These are phyloP conservation scores for Knufia fluminis DNA, from an alignment of 2,329 filamentous ascomycete genomes.

Conservation along the genomic window DNA sequence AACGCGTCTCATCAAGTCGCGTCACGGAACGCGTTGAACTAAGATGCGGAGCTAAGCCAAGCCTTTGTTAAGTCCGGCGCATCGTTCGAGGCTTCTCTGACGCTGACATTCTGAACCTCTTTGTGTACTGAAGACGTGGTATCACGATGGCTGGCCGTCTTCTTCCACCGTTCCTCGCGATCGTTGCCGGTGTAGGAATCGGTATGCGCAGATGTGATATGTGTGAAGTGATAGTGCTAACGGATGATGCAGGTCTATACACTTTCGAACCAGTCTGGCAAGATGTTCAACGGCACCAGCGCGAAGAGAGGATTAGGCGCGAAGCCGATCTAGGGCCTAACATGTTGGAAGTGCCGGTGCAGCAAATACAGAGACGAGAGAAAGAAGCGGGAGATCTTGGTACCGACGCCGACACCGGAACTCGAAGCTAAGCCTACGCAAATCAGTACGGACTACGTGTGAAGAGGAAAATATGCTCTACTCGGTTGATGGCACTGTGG, in stretches of 20 bases:
- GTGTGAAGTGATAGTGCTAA: neutral
- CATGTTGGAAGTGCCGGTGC: constrained; percentile 9
- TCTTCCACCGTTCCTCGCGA: constrained; percentile 2
- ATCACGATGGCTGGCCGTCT: neutral
- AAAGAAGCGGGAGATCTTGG: neutral
- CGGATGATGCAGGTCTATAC: constrained; percentile 8
- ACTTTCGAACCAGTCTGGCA: constrained; percentile 18
- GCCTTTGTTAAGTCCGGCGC: neutral
- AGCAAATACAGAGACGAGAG: neutral
- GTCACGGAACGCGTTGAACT: no score
- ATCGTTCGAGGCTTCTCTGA: neutral
- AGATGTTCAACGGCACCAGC: neutral
- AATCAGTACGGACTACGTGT: neutral
- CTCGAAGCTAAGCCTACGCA: neutral
- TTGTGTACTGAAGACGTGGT: neutral
- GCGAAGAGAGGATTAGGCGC: constrained; percentile 6
- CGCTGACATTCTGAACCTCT: neutral
- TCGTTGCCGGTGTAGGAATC: constrained; percentile 1
- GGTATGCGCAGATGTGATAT: neutral
- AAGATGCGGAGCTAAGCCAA: neutral
- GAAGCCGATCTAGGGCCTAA: constrained; percentile 7
- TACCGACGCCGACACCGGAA: neutral
- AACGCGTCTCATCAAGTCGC: neutral
- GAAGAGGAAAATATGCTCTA: neutral
- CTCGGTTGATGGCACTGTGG: no score